A percentile compares a stretch with the other conserved stretches of the same genome.
These are phyloP conservation scores for Populus deltoides DNA, from an alignment of 345 rosid genomes.

Conservation along the genomic window DNA sequence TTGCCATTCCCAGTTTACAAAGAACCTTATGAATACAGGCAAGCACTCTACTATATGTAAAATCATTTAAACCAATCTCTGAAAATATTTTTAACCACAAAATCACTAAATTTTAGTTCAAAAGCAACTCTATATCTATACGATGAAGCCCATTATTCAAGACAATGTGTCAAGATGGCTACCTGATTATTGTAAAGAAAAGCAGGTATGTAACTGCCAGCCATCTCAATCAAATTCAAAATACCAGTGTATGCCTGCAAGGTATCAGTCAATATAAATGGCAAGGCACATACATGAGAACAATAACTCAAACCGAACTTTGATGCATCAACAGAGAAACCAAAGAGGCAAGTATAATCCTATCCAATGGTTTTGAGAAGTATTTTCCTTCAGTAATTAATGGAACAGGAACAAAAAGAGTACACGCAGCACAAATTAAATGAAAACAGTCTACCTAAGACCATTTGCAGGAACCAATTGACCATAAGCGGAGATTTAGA, in stretches of 20 bases:
- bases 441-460: neutral
- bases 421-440: neutral
- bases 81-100: neutral
- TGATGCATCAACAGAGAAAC: neutral
- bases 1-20: neutral
- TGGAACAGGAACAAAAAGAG: neutral
- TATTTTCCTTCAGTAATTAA: neutral
- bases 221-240: conserved; percentile 69
- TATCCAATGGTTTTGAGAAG: neutral
- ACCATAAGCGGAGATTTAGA: neutral
- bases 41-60: neutral
- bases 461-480: neutral
- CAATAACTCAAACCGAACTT: neutral
- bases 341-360: neutral
- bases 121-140: neutral
- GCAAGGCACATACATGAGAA: conserved; percentile 2
- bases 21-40: neutral
- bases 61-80: neutral
- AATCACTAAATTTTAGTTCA: neutral
- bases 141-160: neutral
- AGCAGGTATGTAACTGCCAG: conserved; percentile 59
- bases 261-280: conserved; percentile 17
- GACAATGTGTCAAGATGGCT: conserved; percentile 3
- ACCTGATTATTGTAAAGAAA: conserved; percentile 87
- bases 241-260: conserved; percentile 81